Evolutionary conservation across 768 basidiomycete species (phyloP).

Genomic region (Filobasidium floriforme): DNA sequence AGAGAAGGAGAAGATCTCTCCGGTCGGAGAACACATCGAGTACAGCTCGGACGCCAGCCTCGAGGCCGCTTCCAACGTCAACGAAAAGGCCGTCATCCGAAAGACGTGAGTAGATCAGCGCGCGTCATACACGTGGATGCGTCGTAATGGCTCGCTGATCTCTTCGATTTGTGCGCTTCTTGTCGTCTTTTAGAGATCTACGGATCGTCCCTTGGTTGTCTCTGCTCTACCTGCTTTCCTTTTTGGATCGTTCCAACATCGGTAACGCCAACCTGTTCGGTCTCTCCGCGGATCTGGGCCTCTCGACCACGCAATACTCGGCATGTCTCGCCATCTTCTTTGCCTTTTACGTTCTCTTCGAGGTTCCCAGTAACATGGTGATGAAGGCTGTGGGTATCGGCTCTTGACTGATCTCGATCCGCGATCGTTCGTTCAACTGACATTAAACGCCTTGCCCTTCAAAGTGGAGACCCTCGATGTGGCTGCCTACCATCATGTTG

Average conservation of each 20-base stretch:
- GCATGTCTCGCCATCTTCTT: conserved; percentile 53
- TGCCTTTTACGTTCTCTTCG: conserved; percentile 69
- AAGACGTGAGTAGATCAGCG: conserved; percentile 51
- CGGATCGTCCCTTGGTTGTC: conserved; percentile 67
- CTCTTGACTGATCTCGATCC: conserved; percentile 30
- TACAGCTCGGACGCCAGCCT: conserved; percentile 10
- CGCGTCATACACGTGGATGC: conserved; percentile 55
- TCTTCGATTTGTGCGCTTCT: background rate
- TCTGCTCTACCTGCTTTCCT: conserved; percentile 67
- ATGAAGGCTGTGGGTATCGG: conserved; percentile 24
- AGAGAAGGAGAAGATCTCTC: conserved; percentile 7
- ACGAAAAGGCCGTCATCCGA: conserved; percentile 62
- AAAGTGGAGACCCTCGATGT: conserved; percentile 68
- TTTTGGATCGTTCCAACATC: conserved; percentile 61
- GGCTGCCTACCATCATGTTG: conserved; percentile 67
- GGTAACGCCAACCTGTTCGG: conserved; percentile 65
- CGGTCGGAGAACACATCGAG: conserved; percentile 18
- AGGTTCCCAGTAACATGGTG: conserved; percentile 58
- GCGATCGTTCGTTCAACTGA: conserved; percentile 35
- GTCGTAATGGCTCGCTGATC: background rate
- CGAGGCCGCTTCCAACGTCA: conserved; percentile 50
- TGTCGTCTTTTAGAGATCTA: conserved; percentile 30
- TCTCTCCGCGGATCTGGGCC: conserved; percentile 55
- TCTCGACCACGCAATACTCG: conserved; percentile 60
- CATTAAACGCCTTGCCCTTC: conserved; percentile 54